Conservation (phyloP, 2,329 filamentous ascomycete species). For the Penicillium sp. region DNA sequence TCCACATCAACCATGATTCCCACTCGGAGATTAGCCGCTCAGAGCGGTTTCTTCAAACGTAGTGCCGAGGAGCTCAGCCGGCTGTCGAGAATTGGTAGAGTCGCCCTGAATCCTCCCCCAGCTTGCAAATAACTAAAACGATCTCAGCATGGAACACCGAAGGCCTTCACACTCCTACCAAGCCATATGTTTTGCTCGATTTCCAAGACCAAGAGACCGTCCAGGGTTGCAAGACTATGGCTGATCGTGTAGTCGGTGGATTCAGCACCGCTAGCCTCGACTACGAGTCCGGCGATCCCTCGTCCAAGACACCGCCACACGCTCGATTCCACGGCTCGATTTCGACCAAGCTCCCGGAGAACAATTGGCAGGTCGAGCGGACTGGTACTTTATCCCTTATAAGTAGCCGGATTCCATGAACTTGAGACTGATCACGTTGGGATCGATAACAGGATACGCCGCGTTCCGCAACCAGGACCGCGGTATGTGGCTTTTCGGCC, state of each 20-base stretch:
- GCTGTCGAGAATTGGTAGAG: conserved; percentile 51
- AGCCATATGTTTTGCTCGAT: conserved; percentile 39
- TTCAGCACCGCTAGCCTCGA: conserved; percentile 72
- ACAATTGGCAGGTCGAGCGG: conserved; percentile 52
- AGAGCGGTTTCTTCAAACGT: conserved; percentile 53
- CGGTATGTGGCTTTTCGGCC: conserved; percentile 75
- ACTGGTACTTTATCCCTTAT: conserved; percentile 29
- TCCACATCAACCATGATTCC: conserved; percentile 34
- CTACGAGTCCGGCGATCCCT: conserved; percentile 51
- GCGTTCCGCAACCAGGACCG: conserved; percentile 82
- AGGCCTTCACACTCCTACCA: conserved; percentile 34
- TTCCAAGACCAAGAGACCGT: conserved; percentile 38
- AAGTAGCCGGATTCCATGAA: not conserved
- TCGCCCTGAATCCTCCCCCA: conserved; percentile 4
- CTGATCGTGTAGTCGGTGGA: conserved; percentile 80
- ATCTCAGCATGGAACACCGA: conserved; percentile 42
- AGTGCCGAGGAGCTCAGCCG: conserved; percentile 58
- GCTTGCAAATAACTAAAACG: conserved; percentile 5
- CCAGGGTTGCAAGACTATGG: conserved; percentile 65
- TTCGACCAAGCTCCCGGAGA: conserved; percentile 73
- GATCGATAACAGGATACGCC: conserved; percentile 66
- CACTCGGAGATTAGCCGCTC: conserved; percentile 38
- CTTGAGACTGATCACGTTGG: conserved; percentile 1
- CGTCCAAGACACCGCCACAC: conserved; percentile 54
- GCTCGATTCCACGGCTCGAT: conserved; percentile 82